These are phyloP conservation scores for Solanum bukasovii DNA, from an alignment of 257 asterid genomes.

Conservation along the genomic window DNA sequence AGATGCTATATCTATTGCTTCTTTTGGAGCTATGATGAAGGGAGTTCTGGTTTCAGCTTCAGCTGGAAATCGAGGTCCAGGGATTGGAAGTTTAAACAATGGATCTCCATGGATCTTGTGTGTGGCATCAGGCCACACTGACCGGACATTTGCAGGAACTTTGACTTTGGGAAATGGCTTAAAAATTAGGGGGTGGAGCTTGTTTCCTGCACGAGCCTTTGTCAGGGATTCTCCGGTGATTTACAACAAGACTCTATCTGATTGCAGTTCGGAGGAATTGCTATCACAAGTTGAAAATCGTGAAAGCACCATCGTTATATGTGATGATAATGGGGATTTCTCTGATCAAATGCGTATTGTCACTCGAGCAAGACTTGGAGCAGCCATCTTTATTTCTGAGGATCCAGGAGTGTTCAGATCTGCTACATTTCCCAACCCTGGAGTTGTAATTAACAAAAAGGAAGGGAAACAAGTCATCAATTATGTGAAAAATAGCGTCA, in stretches of 20 bases:
- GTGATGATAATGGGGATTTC: not conserved
- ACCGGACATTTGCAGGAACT: constrained; percentile 3
- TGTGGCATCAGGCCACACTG: not conserved
- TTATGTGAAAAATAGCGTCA: not conserved
- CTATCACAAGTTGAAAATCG: not conserved
- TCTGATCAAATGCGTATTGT: not conserved
- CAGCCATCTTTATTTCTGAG: not conserved
- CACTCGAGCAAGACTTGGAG: not conserved
- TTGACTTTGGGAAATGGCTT: not conserved
- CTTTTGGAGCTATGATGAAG: constrained; percentile 1
- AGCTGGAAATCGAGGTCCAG: constrained; percentile 3
- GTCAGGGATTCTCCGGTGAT: not conserved
- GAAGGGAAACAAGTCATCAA: not conserved
- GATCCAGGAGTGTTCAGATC: constrained; percentile 1
- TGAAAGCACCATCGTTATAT: not conserved
- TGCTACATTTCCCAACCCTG: not conserved
- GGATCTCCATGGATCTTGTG: constrained; percentile 5
- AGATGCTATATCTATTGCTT: constrained; percentile 1
- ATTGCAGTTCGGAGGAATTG: not conserved
- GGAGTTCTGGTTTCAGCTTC: constrained; percentile 3
- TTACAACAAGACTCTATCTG: not conserved
- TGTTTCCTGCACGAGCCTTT: not conserved
- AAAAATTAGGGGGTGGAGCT: constrained; percentile 1
- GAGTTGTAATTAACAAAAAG: not conserved
- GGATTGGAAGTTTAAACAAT: not conserved